These are phyloP conservation scores for Brassica napus DNA, from an alignment of 345 rosid species.

Conservation along the genomic window DNA sequence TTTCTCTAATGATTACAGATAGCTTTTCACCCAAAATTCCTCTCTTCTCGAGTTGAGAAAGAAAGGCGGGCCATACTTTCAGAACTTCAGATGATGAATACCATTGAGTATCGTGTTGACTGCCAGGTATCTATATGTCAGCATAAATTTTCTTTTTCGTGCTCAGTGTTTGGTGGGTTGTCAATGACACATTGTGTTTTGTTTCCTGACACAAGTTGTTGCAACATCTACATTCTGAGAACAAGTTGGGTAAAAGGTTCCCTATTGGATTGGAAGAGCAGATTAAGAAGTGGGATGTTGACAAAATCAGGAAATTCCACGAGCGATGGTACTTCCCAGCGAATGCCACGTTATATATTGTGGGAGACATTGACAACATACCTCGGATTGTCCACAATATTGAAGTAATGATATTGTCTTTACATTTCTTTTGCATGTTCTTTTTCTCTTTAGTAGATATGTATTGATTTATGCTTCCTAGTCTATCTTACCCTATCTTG, in stretches of 20 bases:
- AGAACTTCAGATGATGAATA: constrained; percentile 99
- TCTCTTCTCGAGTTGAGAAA: constrained; percentile 93
- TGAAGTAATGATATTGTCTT: constrained; percentile 61
- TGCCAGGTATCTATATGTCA: constrained; percentile 72
- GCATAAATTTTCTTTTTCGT: constrained; percentile 16
- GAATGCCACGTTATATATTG: constrained; percentile 93
- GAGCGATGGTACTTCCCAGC: constrained; percentile 99
- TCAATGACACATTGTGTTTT: constrained; percentile 11
- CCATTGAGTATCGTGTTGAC: constrained; percentile 98
- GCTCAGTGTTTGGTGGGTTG: constrained; percentile 10
- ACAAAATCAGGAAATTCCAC: constrained; percentile 96
- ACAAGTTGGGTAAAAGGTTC: constrained; percentile 95
- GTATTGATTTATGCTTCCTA: background rate
- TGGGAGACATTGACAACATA: constrained; percentile 84
- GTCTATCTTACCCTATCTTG: constrained; percentile 35
- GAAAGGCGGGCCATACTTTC: constrained; percentile 99
- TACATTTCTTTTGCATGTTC: constrained; percentile 15
- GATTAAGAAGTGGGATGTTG: constrained; percentile 99
- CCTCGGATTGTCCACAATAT: constrained; percentile 68
- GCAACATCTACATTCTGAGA: constrained; percentile 97
- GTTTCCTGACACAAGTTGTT: constrained; percentile 60
- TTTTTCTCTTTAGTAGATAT: background rate
- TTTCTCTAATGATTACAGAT: constrained; percentile 53
- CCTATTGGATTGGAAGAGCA: constrained; percentile 99
- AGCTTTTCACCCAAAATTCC: constrained; percentile 93